Base-by-base conservation (phyloP, 805 yeast genomes). In the Saccharomycopsis sp. region DNA sequence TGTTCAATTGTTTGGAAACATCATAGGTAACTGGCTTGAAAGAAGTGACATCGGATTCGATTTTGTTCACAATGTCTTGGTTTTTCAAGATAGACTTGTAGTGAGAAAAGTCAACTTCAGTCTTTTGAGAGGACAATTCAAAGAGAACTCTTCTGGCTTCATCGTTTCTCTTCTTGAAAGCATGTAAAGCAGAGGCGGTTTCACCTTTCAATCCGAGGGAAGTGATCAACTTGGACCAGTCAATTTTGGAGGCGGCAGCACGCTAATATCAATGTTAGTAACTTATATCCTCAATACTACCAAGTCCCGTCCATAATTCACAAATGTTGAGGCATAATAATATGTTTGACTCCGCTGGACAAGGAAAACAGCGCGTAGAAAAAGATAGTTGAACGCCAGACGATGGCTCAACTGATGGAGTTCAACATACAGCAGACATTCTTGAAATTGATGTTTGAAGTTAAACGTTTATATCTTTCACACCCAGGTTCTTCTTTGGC, bases 81-180 rank as follows among this genome's bases (percentile, higher is more conserved):
- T 92, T 92, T 71, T 82, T 82, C 63, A 92, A 75, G 43, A 76
- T 69, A 16, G 80, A 67, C 61, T 79, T 81, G 78, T 88, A 92
- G 64, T 77, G 70, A 39, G 69, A 64, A 52, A 88, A 89, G 65
- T 89, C 95, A 50, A 92, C 86, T 30, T 67, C 68, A 44, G 85
- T 71, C 49, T 87, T 66, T 67, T 85, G 89, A 51, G 71, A 67
- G 60, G 77, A 69, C 54, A 89, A 71, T 50, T 77, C 80, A 53
- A 71, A 67, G 55, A 84, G 68, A 56, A 73, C 74, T 69, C 85
- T 80, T 71, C 87, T 82, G 54, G 97, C 97, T 63, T 92, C 97
- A 59, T 92, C 98, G 65, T 87, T 81, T 76, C 98, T 85, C 84
- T 92, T 89, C 69, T 88, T 88, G 81, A 92, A 92, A 22, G 94